Base-by-base conservation (phyloP, 345 rosid genomes). In the Excoecaria agallocha region DNA sequence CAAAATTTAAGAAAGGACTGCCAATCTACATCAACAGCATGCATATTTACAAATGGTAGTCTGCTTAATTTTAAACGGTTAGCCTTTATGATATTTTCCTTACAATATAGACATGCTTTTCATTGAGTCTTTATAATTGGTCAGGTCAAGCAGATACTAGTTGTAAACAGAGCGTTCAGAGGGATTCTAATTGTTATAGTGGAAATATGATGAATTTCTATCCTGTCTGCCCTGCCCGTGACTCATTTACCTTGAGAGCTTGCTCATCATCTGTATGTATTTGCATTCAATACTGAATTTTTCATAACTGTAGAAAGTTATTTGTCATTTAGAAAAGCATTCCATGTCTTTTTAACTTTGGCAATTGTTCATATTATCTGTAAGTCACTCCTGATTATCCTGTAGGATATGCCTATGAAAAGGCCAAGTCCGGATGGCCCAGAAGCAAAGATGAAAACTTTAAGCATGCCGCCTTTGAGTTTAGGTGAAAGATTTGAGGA, bases 401-500 rank as follows among this genome's bases (percentile, higher is more conserved):
- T 72, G 25, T 71, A 78, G 86, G 85, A 77, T 75, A 22, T 37
- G 79, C 51, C 71, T 60, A 35, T 49, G 17, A 68, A 77, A 58
- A 79, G 81, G 80, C 72, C 88, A 39, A 71, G 76, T 72, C 73
- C 80, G 66, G 76, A 58, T 80, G 78, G 76, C 75, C 25, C 50
- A 52, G 80, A 67, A 69, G 82, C 82, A 74, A 69, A 71, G 66
- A 66, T 76, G 72, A 85, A 77, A 60, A 6, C 74, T 73, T 65
- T 80, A 81, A 82, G 84, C 72, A 75, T 83, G 80, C 98, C 98
- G 41, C 97, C 96, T 77, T 83, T 94, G 74, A 76, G 75, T 78
- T 81, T 71, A 38, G 96, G 96, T 76, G 98, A 92, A 81, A 81
- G 84, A 35, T 94, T 94, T 84, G 91, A 85, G 81, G 94, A 89